Base-by-base conservation (phyloP, 2,329 filamentous ascomycete species). In the Colletotrichum camelliae region DNA sequence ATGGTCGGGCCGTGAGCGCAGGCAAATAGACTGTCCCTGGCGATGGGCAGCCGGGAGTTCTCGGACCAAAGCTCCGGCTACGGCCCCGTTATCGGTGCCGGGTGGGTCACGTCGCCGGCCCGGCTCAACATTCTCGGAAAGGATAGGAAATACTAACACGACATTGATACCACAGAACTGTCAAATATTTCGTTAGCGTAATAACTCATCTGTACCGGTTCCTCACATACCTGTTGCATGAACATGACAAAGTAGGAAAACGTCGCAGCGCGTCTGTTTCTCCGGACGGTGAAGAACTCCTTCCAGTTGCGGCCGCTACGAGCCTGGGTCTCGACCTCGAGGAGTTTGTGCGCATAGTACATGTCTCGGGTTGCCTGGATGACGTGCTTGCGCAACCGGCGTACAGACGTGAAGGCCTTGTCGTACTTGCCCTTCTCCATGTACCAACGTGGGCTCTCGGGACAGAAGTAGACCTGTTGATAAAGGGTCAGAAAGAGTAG, bases 361-460 rank as follows among this genome's bases (percentile, higher is more conserved):
- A 89, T 86, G 74, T 90, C 88, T 4, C 88, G 85, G 2, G 88
- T 84, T 13, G 88, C 88, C 76, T 90, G 88, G 7, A 91, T 79
- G 1, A 84, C 79, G 0, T 85, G 85, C 71, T 88, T 88, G 4
- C 89, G 87, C 5, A 91, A 84, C 3, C 84, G 84, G 16, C 80
- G 81, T 1, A 89, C 83, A 1, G 88, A 88, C 5, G 82, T 77
- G 77, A 86, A 88, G 7, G 89, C 89, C 43, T 87, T 84, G 57
- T 77, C 78, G 77, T 87, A 87, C 21, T 82, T 83, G 1, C 86
- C 85, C 71, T 88, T 89, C 52, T 89, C 88, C 81, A 91, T 89
- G 70, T 87, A 88, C 88, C 88, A 91, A 29, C 88, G 85, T 4
- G 89, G 88, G 2, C 87, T 89, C 72, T 91, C 89, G 0, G 89